Base-by-base conservation (phyloP, 257 asterid species). In the Scutellaria barbata region DNA sequence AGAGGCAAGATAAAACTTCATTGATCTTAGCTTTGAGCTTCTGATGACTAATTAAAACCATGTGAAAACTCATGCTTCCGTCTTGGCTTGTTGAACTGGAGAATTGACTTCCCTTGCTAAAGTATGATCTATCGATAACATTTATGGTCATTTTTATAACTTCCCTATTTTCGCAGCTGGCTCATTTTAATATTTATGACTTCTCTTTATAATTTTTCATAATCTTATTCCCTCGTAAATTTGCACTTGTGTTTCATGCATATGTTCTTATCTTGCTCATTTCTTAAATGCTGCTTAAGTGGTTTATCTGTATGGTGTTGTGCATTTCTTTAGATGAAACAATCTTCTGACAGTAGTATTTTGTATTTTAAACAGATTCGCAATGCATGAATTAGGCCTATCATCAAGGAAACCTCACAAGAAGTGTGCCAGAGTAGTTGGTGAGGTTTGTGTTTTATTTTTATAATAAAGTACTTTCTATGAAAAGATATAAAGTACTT, bases 341-440 rank as follows among this genome's bases (percentile, higher is more conserved):
- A 43, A 59, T 65, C 59, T 69, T 79, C 68, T 65, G 67, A 59
- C 22, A 33, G 18, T 72, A 73, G 54, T 71, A 37, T 52, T 46
- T 62, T 46, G 4, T 52, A 5, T 80, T 51, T 41, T 68, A 46
- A 76, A 75, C 83, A 95, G 99, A 78, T 95, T 70, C 53, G 99
- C 99, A 51, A 92, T 95, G 99, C 99, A 95, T 75, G 98, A 92
- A 69, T 82, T 95, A 71, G 99, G 99, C 71, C 84, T 95, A 80
- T 82, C 99, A 67, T 95, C 99, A 17, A 88, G 77, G 93, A 92
- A 82, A 72, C 98, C 99, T 17, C 35, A 88, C 88, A 95, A 88
- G 88, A 95, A 92, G 80, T 91, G 98, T 84, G 99, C 99, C 25
- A 87, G 99, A 86, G 98, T 95, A 71, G 99, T 95, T 69, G 97